Conservation (phyloP, 1,139 yeast genomes). For the Geotrichum aggregatum region DNA sequence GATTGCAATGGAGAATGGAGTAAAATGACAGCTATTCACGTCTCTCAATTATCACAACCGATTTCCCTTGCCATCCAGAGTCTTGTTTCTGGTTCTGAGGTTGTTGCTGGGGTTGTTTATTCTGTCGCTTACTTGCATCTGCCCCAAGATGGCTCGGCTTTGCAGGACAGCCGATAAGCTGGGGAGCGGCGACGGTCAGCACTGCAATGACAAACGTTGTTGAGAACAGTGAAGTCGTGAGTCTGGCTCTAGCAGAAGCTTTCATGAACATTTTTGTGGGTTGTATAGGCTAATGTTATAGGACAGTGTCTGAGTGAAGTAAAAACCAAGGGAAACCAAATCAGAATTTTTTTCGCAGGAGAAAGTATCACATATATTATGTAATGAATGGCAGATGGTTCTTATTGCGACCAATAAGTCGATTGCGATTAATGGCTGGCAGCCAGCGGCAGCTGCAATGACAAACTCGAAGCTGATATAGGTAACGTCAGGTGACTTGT, state of each 20-base stretch:
- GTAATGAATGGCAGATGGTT: not conserved
- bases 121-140: conserved; percentile 21
- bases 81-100: conserved; percentile 1
- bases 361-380: too few relatives aligned
- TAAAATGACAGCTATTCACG: not conserved
- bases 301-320: not conserved
- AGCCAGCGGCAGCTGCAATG: too few relatives aligned
- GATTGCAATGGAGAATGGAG: not conserved
- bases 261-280: conserved; percentile 42
- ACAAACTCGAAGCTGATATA: too few relatives aligned
- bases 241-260: conserved; percentile 53
- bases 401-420: too few relatives aligned
- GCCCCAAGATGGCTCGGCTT: conserved; percentile 40
- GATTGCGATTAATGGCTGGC: too few relatives aligned
- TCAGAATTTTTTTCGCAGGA: too few relatives aligned
- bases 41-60: conserved; percentile 3
- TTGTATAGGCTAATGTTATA: not conserved
- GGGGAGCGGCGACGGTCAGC: conserved; percentile 64
- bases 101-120: conserved; percentile 11
- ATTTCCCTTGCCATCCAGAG: conserved; percentile 3
- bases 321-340: not conserved
- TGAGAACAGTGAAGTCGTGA: conserved; percentile 65
- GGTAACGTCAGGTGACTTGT: too few relatives aligned
- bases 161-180: conserved; percentile 72
- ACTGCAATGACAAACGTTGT: conserved; percentile 74